Evolutionary conservation across 805 yeast genomes (phyloP).

Genomic region (Wickerhamomyces canadensis): DNA sequence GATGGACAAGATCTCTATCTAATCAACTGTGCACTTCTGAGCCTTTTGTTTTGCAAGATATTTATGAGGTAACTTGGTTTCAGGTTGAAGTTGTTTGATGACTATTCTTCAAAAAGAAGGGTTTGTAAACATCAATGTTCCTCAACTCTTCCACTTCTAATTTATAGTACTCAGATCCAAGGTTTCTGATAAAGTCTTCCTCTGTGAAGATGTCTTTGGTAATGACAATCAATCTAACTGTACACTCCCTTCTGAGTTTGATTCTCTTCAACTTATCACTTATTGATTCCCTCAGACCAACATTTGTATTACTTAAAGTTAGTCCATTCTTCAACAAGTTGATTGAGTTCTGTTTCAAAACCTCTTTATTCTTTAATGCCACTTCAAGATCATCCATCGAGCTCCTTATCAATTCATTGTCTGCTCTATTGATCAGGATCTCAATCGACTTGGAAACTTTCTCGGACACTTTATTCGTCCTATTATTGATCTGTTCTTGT

Average conservation of each 20-base stretch:
- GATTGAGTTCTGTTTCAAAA: conserved; percentile 12
- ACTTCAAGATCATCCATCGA: conserved; percentile 7
- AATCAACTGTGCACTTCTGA: too few species aligned
- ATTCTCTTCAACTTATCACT: conserved; percentile 17
- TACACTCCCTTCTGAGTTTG: conserved; percentile 19
- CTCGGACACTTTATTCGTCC: conserved; percentile 14
- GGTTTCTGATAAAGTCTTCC: conserved; percentile 17
- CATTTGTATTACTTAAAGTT: conserved; percentile 16
- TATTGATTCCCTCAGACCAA: conserved; percentile 21
- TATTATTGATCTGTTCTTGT: conserved; percentile 5
- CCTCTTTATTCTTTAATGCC: conserved; percentile 9
- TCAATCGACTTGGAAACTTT: conserved; percentile 18
- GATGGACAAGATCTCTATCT: too few species aligned
- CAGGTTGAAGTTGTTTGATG: too few species aligned
- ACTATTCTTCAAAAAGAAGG: not conserved
- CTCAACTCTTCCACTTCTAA: conserved; percentile 14
- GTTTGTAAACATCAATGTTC: conserved; percentile 6
- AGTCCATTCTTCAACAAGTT: conserved; percentile 21
- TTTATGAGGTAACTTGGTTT: too few species aligned
- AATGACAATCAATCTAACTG: conserved; percentile 16
- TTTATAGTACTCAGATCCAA: conserved; percentile 14
- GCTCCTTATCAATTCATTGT: conserved; percentile 19
- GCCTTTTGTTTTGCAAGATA: too few species aligned
- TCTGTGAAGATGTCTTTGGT: conserved; percentile 10
- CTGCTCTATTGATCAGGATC: conserved; percentile 20